Conservation (phyloP, 176 grass and related monocot genomes). For the Elymus sibiricus region DNA sequence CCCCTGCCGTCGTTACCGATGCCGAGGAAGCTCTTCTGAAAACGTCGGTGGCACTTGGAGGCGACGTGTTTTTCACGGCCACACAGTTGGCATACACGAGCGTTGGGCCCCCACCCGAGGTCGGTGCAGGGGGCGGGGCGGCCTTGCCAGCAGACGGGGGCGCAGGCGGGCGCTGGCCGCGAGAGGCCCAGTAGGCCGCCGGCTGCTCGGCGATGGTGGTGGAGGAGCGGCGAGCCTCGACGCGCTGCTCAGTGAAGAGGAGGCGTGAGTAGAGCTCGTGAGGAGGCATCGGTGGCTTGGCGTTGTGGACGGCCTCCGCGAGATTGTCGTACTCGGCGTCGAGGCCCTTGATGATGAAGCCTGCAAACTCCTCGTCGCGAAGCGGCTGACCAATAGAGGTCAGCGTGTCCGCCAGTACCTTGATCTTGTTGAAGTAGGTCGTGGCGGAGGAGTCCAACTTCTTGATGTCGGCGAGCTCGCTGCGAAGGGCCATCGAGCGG, state of each 20-base stretch:
- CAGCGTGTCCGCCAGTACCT: not conserved
- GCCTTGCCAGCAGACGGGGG: too few species aligned
- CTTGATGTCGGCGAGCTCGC: not conserved
- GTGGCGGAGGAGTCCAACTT: not conserved
- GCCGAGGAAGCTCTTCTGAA: too few species aligned
- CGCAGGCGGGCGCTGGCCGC: too few species aligned
- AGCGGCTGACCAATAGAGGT: not conserved
- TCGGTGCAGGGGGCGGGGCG: too few species aligned
- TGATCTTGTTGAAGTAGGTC: not conserved
- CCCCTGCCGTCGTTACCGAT: too few species aligned
- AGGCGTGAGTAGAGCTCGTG: not conserved
- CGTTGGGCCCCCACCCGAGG: too few species aligned
- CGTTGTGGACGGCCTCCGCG: too few species aligned
- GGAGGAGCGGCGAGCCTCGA: too few species aligned
- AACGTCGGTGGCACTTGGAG: too few species aligned
- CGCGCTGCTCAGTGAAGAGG: too few species aligned
- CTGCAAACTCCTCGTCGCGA: not conserved
- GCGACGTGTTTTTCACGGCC: not conserved
- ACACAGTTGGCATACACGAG: not conserved
- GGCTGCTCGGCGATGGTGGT: too few species aligned
- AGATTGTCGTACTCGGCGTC: not conserved
- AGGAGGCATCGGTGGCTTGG: not conserved
- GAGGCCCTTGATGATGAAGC: not conserved
- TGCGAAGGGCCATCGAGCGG: not conserved
- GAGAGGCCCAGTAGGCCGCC: too few species aligned